Base-by-base conservation (phyloP, 2,329 filamentous ascomycete species). In the Aureobasidium melanogenum region DNA sequence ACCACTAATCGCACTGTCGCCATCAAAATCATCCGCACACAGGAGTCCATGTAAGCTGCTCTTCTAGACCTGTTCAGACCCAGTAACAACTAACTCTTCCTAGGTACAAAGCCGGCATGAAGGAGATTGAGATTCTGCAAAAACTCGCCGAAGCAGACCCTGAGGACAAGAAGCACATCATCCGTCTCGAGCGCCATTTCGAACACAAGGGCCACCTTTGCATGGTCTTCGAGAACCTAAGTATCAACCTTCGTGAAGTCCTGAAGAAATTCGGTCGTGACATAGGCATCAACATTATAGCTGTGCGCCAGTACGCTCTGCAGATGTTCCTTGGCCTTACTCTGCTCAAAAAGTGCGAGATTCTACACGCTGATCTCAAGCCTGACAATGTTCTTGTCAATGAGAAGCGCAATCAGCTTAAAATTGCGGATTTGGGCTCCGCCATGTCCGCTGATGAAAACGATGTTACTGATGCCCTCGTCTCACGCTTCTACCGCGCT, bases 1-100 rank as follows among this genome's bases (percentile, higher is more conserved):
- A 85, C 84, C 52, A 89, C 82, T 48, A 71, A 69, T 62, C 56
- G 55, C 39, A 87, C 57, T n/a, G 92, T 97, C 34, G 94, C 94
- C 26, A 89, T 99, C 80, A 99, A 99, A 77, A 94, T 99, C 68
- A 96, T 97, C 75, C 89, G 94, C 65, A 95, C 95, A 74, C 97
- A 99, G 69, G 92, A 96, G 70, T 89, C 90, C 14, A 88, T 97
- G 85, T 61, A 52, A 43, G 57, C 19, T 15, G 14, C 22, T 24
- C 15, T 24, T 2, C 5, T 6, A 4, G 26, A 19, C 8, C 17
- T 12, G 5, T 15, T 10, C 10, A 28, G 3, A 5, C 12, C 9
- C 9, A 60, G 12, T 4, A 1, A 7, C 32, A n/a, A 34, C 57
- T 60, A 24, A 60, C 36, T 3, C 10, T 22, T 30, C 70, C 67